Conservation (phyloP, 2,329 filamentous ascomycete species). For the Stagonosporopsis vannaccii region DNA sequence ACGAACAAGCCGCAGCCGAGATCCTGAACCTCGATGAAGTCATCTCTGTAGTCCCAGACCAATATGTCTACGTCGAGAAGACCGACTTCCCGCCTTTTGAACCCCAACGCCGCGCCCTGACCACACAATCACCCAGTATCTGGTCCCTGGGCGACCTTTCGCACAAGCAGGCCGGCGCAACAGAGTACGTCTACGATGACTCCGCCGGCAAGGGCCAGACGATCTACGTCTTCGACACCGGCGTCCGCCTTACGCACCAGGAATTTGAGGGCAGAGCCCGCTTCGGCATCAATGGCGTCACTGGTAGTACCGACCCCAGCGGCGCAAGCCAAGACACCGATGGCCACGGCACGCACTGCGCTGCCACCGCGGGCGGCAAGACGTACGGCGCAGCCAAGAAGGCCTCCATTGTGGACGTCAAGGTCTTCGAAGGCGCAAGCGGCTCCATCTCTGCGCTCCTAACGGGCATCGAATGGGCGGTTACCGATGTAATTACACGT, state of each 20-base stretch:
- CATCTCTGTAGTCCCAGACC: conserved; percentile 7
- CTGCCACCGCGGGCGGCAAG: conserved; percentile 15
- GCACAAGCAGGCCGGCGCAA: conserved; percentile 6
- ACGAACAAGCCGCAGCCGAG: conserved; percentile 49
- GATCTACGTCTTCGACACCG: conserved; percentile 69
- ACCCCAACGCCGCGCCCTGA: background rate
- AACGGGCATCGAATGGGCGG: conserved; percentile 26
- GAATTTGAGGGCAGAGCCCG: conserved; percentile 26
- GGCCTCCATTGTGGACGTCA: conserved; percentile 27
- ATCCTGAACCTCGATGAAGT: conserved; percentile 6
- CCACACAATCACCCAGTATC: conserved; percentile 9
- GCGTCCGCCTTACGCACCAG: conserved; percentile 60
- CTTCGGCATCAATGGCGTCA: conserved; percentile 18
- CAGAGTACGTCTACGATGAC: conserved; percentile 18
- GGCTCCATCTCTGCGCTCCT: conserved; percentile 11
- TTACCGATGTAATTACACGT: conserved; percentile 19
- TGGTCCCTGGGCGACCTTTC: conserved; percentile 28
- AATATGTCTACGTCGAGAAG: conserved; percentile 9
- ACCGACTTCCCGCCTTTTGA: background rate
- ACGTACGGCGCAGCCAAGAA: conserved; percentile 22
- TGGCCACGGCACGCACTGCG: conserved; percentile 25
- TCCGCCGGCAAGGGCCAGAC: conserved; percentile 41
- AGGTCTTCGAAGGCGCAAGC: conserved; percentile 21
- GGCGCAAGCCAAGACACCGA: background rate
- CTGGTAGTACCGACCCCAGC: conserved; percentile 11